phyloP scores from a whole-genome alignment of 257 asterid genomes.

The Solanum pinnatisectum region DNA sequence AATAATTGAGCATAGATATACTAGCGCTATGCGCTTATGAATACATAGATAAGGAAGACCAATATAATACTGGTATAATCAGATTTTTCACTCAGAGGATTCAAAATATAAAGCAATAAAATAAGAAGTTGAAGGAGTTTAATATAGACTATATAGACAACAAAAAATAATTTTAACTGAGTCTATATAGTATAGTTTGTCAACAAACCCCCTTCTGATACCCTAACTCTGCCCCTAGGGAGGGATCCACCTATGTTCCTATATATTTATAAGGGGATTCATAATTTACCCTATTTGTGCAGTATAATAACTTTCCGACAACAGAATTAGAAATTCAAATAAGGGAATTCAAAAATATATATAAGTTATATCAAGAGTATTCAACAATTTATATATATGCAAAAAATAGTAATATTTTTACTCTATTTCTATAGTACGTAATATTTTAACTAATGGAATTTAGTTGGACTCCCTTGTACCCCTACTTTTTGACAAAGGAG shows the following conservation, averaged over 20 bases:
- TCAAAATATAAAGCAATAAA: neutral
- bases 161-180: neutral
- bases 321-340: too few species aligned
- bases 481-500: neutral
- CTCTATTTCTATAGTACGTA: neutral
- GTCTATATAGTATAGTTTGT: neutral
- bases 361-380: too few species aligned
- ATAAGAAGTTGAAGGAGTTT: neutral
- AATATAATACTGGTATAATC: neutral
- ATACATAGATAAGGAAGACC: neutral
- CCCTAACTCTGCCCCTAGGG: neutral
- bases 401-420: too few species aligned
- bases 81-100: fast-evolving
- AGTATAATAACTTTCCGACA: too few species aligned
- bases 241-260: neutral
- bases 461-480: neutral
- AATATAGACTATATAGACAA: neutral
- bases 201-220: neutral
- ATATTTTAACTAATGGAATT: too few species aligned
- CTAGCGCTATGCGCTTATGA: neutral
- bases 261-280: neutral
- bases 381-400: neutral
- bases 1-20: neutral
- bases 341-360: too few species aligned
- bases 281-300: neutral